phyloP scores from a whole-genome alignment of 805 yeast genomes.

The Kluyveromyces lactis region DNA sequence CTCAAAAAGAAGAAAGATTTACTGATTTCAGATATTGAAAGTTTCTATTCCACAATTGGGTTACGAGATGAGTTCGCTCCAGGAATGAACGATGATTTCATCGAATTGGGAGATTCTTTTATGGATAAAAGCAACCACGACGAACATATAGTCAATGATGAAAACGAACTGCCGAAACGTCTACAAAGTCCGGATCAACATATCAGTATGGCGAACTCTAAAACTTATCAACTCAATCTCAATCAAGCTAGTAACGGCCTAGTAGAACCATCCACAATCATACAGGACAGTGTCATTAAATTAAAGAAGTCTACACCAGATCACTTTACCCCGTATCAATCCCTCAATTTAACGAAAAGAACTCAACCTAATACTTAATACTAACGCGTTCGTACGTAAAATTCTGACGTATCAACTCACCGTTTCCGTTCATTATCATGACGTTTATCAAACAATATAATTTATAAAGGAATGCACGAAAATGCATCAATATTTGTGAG shows the following conservation, averaged over 20 bases:
- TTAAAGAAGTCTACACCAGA: constrained; percentile 1
- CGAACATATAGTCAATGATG: not conserved
- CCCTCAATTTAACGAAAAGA: not conserved
- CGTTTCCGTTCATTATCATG: too few species aligned
- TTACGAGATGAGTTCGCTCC: constrained; percentile 1
- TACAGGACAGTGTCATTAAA: not conserved
- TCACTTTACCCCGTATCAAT: constrained; percentile 1
- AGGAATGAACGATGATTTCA: not conserved
- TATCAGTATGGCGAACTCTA: too few species aligned
- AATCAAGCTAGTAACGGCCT: not conserved
- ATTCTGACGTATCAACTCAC: too few species aligned
- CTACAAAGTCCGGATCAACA: too few species aligned
- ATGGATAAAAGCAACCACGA: not conserved
- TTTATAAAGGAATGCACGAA: too few species aligned
- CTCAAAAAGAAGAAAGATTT: constrained; percentile 1
- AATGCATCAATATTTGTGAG: too few species aligned
- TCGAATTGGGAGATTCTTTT: not conserved
- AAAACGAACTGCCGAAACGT: too few species aligned
- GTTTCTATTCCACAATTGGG: not conserved
- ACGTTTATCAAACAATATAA: too few species aligned
- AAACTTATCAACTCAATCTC: not conserved
- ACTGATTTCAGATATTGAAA: not conserved
- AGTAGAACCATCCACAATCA: not conserved
- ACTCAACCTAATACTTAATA: not conserved
- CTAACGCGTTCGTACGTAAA: too few species aligned